Base-by-base conservation (phyloP, 495 filamentous ascomycete genomes). In the Immersiella caudata region DNA sequence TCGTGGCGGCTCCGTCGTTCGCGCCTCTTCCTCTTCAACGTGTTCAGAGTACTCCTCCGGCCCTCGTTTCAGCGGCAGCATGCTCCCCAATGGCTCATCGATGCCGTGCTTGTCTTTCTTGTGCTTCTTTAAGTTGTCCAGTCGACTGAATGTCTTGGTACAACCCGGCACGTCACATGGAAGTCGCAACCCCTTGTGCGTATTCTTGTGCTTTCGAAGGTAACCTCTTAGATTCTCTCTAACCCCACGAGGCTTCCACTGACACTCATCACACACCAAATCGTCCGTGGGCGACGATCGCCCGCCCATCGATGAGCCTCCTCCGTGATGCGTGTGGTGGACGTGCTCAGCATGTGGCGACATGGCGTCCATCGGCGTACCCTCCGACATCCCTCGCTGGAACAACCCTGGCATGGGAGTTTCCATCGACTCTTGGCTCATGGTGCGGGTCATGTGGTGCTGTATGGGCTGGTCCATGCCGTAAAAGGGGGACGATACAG, bases 111-210 rank as follows among this genome's bases (percentile, higher is more conserved):
- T 79, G 16, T 79, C 80, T 66, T 72, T 75, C 24, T 73, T 73
- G 60, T 83, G 81, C 20, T 78, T 77, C 40, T 79, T 78, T 9
- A 81, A 71, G 60, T 83, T 83, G 58, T 83, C 81, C 7, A 75
- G 71, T 7, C 81, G 74, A 29, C 78, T 81, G 65, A 83, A 83
- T 8, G 67, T 75, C 64, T 75, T 81, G 9, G 71, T 72, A 51
- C 81, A 83, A 22, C 68, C 70, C 6, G 54, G 46, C 18, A 74
- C 70, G 59, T 76, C 70, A 29, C 81, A 83, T 0, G 65, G 64
- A 7, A 79, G 56, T 12, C 76, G 66, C 16, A 77, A 58, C 2
- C 76, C 75, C 58, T 77, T 79, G 68, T 79, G 76, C 7, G 75
- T 77, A 62, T 79, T 79, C 24, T 79, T 79, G 64, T 79, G 76